Percentiles rank a stretch among this genome's conserved stretches.
Evolutionary conservation across 768 basidiomycete genomes (phyloP).

Genomic region (Auriscalpium vulgare): DNA sequence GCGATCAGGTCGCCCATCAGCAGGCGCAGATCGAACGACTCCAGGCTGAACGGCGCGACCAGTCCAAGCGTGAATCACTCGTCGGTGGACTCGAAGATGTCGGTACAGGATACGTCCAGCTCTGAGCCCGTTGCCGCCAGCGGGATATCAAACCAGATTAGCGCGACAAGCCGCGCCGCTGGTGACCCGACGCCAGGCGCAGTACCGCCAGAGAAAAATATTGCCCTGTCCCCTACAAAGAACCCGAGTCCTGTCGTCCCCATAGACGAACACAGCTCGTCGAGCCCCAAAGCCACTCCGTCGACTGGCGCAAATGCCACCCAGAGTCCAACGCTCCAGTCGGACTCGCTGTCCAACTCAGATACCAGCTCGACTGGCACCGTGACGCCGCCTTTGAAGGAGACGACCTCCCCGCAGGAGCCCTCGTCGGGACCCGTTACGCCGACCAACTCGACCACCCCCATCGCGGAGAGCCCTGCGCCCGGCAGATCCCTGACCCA

Average conservation of each 20-base stretch:
- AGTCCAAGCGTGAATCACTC: no score
- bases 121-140: no score
- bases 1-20: slow-evolving; percentile 38
- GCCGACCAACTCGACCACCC: neutral
- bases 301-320: neutral
- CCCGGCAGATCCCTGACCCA: slow-evolving; percentile 14
- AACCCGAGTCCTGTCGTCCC: neutral
- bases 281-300: neutral
- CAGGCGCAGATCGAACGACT: slow-evolving; percentile 9
- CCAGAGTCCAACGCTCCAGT: neutral
- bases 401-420: no score
- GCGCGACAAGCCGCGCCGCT: no score
- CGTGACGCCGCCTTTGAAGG: no score
- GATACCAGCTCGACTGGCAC: neutral
- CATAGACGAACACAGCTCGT: neutral
- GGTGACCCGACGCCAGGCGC: no score
- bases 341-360: neutral
- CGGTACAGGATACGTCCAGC: no score
- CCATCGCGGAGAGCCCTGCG: slow-evolving; percentile 4
- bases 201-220: no score
- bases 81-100: no score
- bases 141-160: no score
- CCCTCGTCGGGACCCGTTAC: no score
- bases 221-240: no score
- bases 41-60: neutral